Evolutionary conservation across 2,329 filamentous ascomycete species (phyloP), one percentile per base, ranked within the genome.

Genomic region (Ophiocordyceps australis): DNA sequence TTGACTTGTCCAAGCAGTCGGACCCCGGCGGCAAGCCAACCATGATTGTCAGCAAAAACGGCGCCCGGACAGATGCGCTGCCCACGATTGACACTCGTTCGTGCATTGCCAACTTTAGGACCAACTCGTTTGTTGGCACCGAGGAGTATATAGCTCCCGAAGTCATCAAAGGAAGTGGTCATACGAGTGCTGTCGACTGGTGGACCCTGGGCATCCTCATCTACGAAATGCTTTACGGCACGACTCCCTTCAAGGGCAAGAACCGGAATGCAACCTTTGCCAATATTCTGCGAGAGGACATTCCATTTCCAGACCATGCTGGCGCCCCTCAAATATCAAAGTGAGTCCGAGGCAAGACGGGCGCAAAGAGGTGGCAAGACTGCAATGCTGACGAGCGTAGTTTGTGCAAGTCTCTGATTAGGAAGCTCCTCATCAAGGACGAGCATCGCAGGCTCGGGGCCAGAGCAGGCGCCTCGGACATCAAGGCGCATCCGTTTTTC

Each of bases 81-180:
- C 86, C 86, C 10, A 89, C 85, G n/a, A 94, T 98, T 44, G 89
- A 98, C 50, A 98, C 89, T 17, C 89, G 92, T 47, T 94, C 89
- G 7, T 98, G 89, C 47, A 98, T 98, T 43, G 82, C 81, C 37
- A 89, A 95, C 54, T 98, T 98, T 63, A 71, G 89, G 29, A 98
- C 89, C 12, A 98, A 98, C 46, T 94, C 85, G 0, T 98, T 98
- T 47, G 89, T 98, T 22, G 89, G 89, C 12, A 98, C 89, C 1
- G 89, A 98, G 50, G 89, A 98, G 50, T 98, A 98, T 50, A 98
- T 98, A 44, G 89, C 89, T 1, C 89, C 89, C 3, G 89, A 98
- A 51, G 89, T 98, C 19, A 98, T 98, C 49, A 95, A 95, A 55
- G 89, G 89, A 20, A 94, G 86, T 45, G 89, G 89, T 14, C 89